These are phyloP conservation scores for Penicillium waksmanii DNA, from an alignment of 495 filamentous ascomycete species.

Conservation along the genomic window DNA sequence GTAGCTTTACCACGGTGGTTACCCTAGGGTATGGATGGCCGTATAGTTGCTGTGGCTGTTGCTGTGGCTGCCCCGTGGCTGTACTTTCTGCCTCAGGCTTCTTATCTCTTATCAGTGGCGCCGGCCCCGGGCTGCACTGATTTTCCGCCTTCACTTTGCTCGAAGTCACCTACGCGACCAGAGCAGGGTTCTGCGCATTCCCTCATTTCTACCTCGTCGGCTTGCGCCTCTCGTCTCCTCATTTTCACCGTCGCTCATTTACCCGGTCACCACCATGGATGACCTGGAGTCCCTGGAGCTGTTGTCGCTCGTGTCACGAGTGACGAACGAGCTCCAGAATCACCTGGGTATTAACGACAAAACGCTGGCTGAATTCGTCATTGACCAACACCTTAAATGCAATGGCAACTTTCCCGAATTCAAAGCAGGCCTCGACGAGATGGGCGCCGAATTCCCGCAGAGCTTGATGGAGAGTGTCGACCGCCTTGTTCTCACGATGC, in stretches of 20 bases:
- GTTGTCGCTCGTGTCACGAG: conserved; percentile 90
- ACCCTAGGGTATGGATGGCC: too few relatives aligned
- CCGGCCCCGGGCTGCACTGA: conserved; percentile 36
- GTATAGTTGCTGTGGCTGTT: background rate
- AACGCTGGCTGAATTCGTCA: conserved; percentile 92
- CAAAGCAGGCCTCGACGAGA: conserved; percentile 67
- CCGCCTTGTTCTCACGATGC: conserved; percentile 83
- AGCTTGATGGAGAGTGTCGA: conserved; percentile 92
- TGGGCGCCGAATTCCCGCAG: conserved; percentile 85
- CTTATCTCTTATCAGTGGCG: conserved; percentile 53
- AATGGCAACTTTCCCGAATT: conserved; percentile 64
- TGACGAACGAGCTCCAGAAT: conserved; percentile 92
- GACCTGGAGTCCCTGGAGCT: conserved; percentile 89
- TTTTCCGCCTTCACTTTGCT: conserved; percentile 45
- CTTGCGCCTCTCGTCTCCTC: background rate
- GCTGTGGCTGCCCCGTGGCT: background rate
- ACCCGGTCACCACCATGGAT: conserved; percentile 63
- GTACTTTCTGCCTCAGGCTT: conserved; percentile 4
- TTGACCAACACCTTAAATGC: conserved; percentile 84
- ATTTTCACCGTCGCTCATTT: conserved; percentile 7
- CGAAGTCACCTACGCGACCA: conserved; percentile 8
- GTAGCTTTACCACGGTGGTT: too few relatives aligned
- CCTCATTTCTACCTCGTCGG: conserved; percentile 9
- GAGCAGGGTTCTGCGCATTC: conserved; percentile 26
- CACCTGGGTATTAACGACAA: conserved; percentile 92